Evolutionary conservation across 2,329 filamentous ascomycete genomes (phyloP).

Genomic region (Calonectria leucothoes): DNA sequence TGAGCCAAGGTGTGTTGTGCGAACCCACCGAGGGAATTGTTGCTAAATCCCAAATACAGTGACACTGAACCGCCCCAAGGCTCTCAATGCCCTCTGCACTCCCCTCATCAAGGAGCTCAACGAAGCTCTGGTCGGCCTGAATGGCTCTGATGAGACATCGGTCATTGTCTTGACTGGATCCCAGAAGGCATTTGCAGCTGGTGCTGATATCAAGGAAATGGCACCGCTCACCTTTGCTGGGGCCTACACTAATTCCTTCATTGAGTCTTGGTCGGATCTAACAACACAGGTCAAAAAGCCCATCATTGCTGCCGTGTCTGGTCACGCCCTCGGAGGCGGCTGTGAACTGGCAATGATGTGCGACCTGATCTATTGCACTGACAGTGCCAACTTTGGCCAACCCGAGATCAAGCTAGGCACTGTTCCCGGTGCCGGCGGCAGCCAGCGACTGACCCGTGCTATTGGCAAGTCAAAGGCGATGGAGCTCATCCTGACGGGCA

Average conservation of each 20-base stretch:
- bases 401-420: conserved; percentile 96
- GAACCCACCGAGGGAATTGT: not conserved
- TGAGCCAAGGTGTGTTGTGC: conserved; percentile 78
- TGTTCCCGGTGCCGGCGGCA: conserved; percentile 92
- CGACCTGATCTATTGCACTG: conserved; percentile 92
- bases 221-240: conserved; percentile 87
- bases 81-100: conserved; percentile 92
- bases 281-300: conserved; percentile 91
- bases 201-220: conserved; percentile 99
- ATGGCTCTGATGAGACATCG: conserved; percentile 75
- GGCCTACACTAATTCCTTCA: conserved; percentile 92
- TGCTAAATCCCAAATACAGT: conserved; percentile 63
- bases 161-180: conserved; percentile 91
- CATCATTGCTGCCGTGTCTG: conserved; percentile 92
- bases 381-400: conserved; percentile 90
- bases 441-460: conserved; percentile 85
- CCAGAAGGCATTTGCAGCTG: conserved; percentile 90
- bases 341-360: conserved; percentile 99
- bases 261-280: conserved; percentile 92
- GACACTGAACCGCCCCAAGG: conserved; percentile 93
- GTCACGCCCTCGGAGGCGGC: conserved; percentile 92
- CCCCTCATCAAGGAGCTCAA: conserved; percentile 93
- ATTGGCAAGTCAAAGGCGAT: conserved; percentile 89
- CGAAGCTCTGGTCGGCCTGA: conserved; percentile 77
- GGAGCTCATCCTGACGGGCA: conserved; percentile 90